These are phyloP conservation scores for Eucalyptus sp. DNA, from an alignment of 345 rosid species.

Conservation along the genomic window DNA sequence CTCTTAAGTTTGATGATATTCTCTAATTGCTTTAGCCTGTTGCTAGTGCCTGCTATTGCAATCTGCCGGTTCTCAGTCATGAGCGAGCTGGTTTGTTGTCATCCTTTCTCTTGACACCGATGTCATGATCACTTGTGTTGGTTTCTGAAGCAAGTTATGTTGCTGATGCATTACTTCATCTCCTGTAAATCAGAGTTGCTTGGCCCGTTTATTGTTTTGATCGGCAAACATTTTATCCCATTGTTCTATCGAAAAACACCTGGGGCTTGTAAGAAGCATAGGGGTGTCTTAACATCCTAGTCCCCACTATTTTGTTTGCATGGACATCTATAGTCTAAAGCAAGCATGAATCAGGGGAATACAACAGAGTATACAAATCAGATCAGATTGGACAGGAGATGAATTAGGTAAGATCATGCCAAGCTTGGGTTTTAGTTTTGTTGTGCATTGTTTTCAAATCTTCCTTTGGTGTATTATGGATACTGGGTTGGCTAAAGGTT, in stretches of 20 bases:
- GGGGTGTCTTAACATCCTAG: background rate
- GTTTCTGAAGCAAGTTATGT: background rate
- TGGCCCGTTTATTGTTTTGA: background rate
- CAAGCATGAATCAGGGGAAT: background rate
- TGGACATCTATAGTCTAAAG: background rate
- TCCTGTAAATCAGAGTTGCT: background rate
- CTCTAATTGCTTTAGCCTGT: background rate
- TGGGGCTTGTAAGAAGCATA: background rate
- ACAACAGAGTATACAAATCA: background rate
- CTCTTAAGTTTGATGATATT: background rate
- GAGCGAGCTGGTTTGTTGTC: background rate
- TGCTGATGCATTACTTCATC: background rate
- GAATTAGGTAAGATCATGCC: background rate
- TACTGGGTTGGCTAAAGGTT: background rate
- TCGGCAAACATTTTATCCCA: background rate
- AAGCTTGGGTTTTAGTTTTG: background rate
- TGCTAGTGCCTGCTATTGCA: background rate
- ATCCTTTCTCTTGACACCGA: background rate
- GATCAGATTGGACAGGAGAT: background rate
- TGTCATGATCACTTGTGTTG: background rate
- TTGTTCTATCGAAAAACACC: background rate
- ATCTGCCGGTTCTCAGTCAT: background rate
- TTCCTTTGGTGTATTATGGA: background rate
- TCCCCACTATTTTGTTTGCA: background rate
- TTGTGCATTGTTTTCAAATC: background rate